A percentile compares a stretch with the other conserved stretches of the same genome.
These are phyloP conservation scores for Agarophyton chilense DNA, from an alignment of 23 red algal species.

Conservation along the genomic window DNA sequence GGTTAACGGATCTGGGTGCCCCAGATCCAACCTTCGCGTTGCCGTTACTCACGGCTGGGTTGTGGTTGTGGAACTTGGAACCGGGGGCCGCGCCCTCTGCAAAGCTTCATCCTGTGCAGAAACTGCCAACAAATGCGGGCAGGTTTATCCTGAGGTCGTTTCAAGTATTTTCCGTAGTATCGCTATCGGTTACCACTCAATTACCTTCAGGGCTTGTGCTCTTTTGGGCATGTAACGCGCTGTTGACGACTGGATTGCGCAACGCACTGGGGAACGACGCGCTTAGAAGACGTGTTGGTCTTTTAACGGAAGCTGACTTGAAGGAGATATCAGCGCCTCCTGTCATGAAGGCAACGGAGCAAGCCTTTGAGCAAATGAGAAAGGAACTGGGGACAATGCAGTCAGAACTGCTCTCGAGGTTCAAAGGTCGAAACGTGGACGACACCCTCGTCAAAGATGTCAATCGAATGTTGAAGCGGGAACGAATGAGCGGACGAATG, in stretches of 20 bases:
- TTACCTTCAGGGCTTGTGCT: slow-evolving; percentile 53
- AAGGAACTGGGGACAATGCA: slow-evolving; percentile 43
- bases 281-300: slow-evolving; percentile 14
- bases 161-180: slow-evolving; percentile 53
- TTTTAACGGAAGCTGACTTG: slow-evolving; percentile 37
- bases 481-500: slow-evolving; percentile 48
- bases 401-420: slow-evolving; percentile 18
- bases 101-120: neutral
- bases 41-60: slow-evolving; percentile 29
- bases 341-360: slow-evolving; percentile 25
- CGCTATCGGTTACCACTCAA: slow-evolving; percentile 43
- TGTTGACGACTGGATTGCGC: slow-evolving; percentile 16
- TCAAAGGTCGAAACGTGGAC: slow-evolving; percentile 23
- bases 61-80: slow-evolving; percentile 56
- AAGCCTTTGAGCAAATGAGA: slow-evolving; percentile 43
- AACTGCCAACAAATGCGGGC: neutral
- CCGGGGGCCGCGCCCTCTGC: slow-evolving; percentile 13
- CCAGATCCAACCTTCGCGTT: slow-evolving; percentile 38
- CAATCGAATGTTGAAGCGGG: slow-evolving; percentile 41
- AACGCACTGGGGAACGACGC: slow-evolving; percentile 8
- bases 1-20: slow-evolving; percentile 23
- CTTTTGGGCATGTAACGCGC: slow-evolving; percentile 47
- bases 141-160: slow-evolving; percentile 3
- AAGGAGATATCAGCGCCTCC: slow-evolving; percentile 2
- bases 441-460: slow-evolving; percentile 37